These are phyloP conservation scores for Claviceps capensis DNA, from an alignment of 2,329 filamentous ascomycete genomes.

Conservation along the genomic window DNA sequence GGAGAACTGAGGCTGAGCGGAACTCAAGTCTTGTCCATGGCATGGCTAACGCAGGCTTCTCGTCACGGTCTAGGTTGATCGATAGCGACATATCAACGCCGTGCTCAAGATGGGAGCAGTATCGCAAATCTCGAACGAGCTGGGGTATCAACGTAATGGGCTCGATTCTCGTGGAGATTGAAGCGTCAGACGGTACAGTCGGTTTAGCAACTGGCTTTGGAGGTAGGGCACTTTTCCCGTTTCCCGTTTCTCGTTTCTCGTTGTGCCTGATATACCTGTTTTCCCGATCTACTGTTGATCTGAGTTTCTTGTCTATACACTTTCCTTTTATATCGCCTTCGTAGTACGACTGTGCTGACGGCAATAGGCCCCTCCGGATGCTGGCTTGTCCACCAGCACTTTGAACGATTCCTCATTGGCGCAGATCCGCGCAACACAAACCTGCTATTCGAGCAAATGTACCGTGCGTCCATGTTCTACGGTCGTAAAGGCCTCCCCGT, in stretches of 20 bases:
- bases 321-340: not conserved
- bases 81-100: conserved; percentile 87
- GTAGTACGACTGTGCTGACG: not conserved
- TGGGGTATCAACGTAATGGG: conserved; percentile 95
- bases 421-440: conserved; percentile 86
- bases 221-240: conserved; percentile 27
- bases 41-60: not conserved
- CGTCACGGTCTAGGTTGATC: conserved; percentile 64
- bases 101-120: conserved; percentile 80
- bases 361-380: conserved; percentile 64
- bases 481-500: conserved; percentile 83
- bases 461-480: conserved; percentile 91
- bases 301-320: no score
- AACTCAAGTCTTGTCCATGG: not conserved
- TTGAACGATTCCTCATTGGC: conserved; percentile 80
- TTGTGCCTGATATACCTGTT: no score
- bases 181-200: conserved; percentile 80
- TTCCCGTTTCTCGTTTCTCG: not conserved
- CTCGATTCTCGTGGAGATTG: conserved; percentile 82
- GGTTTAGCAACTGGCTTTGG: conserved; percentile 92
- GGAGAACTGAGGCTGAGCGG: no score
- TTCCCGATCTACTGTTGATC: no score
- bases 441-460: conserved; percentile 92
- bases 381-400: conserved; percentile 89
- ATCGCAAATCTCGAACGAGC: conserved; percentile 73